phyloP scores from a whole-genome alignment of 805 yeast genomes.

The Sugiyamaella qingdaonensis region DNA sequence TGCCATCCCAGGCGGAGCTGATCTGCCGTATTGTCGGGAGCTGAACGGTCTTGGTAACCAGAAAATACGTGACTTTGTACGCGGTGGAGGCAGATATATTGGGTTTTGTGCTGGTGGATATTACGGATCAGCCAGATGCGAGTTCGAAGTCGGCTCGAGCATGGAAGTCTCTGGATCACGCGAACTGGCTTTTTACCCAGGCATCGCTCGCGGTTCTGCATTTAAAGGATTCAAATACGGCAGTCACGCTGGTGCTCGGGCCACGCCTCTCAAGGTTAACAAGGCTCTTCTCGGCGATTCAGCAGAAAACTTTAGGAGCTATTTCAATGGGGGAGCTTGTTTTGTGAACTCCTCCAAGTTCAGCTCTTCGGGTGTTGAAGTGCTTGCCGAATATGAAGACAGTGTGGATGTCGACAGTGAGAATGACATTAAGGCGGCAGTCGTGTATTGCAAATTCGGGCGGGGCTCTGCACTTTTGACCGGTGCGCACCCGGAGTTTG shows the following conservation, averaged over 20 bases:
- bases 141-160: constrained; percentile 71
- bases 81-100: constrained; percentile 73
- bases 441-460: constrained; percentile 62
- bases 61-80: constrained; percentile 58
- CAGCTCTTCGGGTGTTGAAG: constrained; percentile 49
- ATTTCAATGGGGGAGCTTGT: constrained; percentile 87
- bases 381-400: constrained; percentile 66
- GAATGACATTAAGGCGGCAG: constrained; percentile 55
- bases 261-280: constrained; percentile 45
- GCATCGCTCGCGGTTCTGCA: constrained; percentile 76
- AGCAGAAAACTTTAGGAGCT: constrained; percentile 31
- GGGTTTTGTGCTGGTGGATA: constrained; percentile 98
- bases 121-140: constrained; percentile 68
- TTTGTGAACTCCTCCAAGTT: constrained; percentile 70
- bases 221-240: constrained; percentile 76
- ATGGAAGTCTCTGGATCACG: constrained; percentile 85
- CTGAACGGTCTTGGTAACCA: constrained; percentile 68
- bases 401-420: constrained; percentile 47
- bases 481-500: constrained; percentile 91
- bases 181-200: constrained; percentile 79
- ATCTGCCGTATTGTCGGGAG: constrained; percentile 72
- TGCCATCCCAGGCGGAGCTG: constrained; percentile 97
- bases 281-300: constrained; percentile 8
- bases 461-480: constrained; percentile 70
- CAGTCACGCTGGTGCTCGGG: constrained; percentile 69